A percentile compares a stretch with the other conserved stretches of the same genome.
These are phyloP conservation scores for Cyclocybe aegerita DNA, from an alignment of 768 basidiomycete genomes.

Conservation along the genomic window DNA sequence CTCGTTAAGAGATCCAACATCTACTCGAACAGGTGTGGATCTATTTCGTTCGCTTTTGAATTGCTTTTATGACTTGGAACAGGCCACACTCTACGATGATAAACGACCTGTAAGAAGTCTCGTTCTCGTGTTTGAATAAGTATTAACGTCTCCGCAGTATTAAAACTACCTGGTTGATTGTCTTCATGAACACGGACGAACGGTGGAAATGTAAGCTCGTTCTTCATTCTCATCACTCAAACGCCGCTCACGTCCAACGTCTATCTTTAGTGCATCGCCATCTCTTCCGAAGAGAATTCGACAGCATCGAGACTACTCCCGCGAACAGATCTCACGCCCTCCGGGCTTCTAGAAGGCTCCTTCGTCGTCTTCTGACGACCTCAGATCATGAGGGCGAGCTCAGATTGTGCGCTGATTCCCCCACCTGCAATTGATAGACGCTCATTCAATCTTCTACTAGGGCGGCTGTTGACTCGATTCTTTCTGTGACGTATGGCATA, in stretches of 20 bases:
- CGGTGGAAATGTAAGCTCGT: neutral
- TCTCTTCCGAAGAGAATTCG: slow-evolving; percentile 3
- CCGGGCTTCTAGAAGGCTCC: slow-evolving; percentile 1
- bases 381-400: slow-evolving; percentile 2
- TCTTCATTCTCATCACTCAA: neutral
- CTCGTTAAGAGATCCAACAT: slow-evolving; percentile 1
- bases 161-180: neutral
- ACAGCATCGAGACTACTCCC: neutral
- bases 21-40: slow-evolving; percentile 1
- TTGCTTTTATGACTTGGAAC: neutral
- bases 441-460: neutral
- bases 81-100: too few species aligned
- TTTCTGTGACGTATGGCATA: slow-evolving; percentile 3
- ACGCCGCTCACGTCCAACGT: neutral
- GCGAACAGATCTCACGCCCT: neutral
- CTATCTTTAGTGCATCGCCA: neutral
- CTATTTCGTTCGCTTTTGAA: neutral
- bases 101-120: too few species aligned
- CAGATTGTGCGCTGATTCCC: neutral
- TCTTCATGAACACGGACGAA: slow-evolving; percentile 2
- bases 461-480: neutral
- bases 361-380: neutral
- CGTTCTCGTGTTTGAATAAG: too few species aligned
- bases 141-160: neutral
- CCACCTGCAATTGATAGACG: too few species aligned